Conservation (phyloP, 2,329 filamentous ascomycete genomes). For the Phaeosphaeria sp. region DNA sequence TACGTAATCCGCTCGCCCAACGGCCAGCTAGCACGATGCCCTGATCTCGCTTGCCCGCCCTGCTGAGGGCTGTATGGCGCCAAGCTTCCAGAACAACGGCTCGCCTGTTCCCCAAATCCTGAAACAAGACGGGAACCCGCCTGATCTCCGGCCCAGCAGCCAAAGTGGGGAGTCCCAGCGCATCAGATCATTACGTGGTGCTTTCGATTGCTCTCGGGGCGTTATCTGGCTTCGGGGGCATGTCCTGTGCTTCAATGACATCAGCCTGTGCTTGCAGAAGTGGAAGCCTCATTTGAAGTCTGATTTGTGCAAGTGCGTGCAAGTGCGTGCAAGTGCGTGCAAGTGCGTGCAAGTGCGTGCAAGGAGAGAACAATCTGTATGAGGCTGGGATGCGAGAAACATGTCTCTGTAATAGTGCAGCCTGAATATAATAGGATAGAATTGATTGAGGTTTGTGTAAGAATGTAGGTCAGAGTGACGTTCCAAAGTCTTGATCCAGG, state of each 20-base stretch:
- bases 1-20: conserved; percentile 22
- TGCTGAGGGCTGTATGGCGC: background rate
- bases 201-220: conserved; percentile 3
- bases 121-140: conserved; percentile 5
- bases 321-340: too few species aligned
- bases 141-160: background rate
- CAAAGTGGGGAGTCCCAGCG: background rate
- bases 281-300: background rate
- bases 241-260: background rate
- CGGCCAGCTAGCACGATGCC: conserved; percentile 1
- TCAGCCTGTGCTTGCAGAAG: conserved; percentile 4
- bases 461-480: background rate
- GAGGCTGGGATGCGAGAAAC: background rate
- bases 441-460: background rate
- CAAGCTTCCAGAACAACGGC: conserved; percentile 23
- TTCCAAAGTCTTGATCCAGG: background rate
- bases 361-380: background rate
- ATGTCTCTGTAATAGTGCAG: background rate
- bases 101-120: conserved; percentile 8
- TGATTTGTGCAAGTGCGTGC: background rate
- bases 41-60: background rate
- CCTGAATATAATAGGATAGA: background rate
- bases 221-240: background rate
- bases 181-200: conserved; percentile 1
- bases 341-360: too few species aligned